Percentiles rank a stretch among this genome's conserved stretches.
Conservation (phyloP, 305 asterid genomes). For the Vinca major region DNA sequence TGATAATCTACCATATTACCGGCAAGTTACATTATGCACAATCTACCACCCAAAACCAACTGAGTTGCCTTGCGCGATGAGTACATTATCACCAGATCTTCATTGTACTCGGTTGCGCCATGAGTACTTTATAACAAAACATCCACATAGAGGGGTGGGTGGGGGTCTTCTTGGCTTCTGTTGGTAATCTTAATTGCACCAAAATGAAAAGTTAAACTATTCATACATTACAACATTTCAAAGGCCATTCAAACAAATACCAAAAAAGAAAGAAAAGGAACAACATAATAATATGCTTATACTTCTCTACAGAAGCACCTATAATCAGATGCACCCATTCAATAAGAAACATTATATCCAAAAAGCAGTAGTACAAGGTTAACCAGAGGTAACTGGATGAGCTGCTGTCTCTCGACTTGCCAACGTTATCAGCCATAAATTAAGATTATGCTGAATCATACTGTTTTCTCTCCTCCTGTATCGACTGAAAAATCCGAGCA, state of each 20-base stretch:
- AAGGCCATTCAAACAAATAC: background rate
- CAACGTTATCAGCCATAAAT: background rate
- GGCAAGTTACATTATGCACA: too few species aligned
- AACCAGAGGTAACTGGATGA: conserved; percentile 9
- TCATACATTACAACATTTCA: background rate
- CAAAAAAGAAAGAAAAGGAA: background rate
- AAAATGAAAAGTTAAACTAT: background rate
- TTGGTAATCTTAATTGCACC: too few species aligned
- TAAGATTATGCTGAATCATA: conserved; percentile 29
- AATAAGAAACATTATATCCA: conserved; percentile 16
- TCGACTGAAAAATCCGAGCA: conserved; percentile 73
- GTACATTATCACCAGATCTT: too few species aligned
- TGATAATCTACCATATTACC: too few species aligned
- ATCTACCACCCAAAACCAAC: too few species aligned
- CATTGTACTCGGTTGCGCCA: too few species aligned
- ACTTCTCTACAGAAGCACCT: conserved; percentile 14
- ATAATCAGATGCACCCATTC: conserved; percentile 1
- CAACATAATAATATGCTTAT: conserved; percentile 1
- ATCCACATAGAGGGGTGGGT: too few species aligned
- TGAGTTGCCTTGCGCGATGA: too few species aligned
- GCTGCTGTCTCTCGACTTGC: too few species aligned
- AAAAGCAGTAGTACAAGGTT: conserved; percentile 11
- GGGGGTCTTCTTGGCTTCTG: too few species aligned
- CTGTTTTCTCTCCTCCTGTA: conserved; percentile 74
- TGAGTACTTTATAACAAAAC: too few species aligned